Conservation (phyloP, 495 filamentous ascomycete genomes). For the Lichina pygmaea region DNA sequence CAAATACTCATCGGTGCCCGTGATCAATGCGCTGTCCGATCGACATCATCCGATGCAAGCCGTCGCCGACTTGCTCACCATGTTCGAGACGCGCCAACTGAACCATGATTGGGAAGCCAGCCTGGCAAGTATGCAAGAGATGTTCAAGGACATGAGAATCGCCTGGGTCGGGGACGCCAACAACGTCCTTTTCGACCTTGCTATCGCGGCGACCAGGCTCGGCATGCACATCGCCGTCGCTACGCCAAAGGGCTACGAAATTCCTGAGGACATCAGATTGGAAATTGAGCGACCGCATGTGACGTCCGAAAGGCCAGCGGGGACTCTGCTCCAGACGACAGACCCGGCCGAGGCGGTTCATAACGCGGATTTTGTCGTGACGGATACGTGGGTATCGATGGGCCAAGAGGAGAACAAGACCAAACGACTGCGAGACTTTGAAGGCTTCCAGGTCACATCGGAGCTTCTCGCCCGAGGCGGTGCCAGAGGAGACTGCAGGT, state of each 20-base stretch:
- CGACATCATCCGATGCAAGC: constrained; percentile 79
- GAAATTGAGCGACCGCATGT: constrained; percentile 30
- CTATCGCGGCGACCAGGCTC: constrained; percentile 60
- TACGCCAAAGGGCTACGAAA: constrained; percentile 57
- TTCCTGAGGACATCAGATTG: constrained; percentile 39
- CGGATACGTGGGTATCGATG: constrained; percentile 96
- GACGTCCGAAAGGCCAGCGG: constrained; percentile 24
- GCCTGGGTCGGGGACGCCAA: constrained; percentile 95
- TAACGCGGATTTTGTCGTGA: constrained; percentile 71
- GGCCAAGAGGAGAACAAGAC: constrained; percentile 70
- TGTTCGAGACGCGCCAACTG: constrained; percentile 43
- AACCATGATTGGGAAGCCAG: neutral
- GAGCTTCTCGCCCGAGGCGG: constrained; percentile 62
- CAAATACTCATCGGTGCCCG: constrained; percentile 56
- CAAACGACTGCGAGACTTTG: constrained; percentile 53
- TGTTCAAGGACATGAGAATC: constrained; percentile 36
- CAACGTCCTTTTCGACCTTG: constrained; percentile 85
- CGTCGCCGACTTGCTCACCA: constrained; percentile 76
- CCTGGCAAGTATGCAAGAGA: too few species aligned
- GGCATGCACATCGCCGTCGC: constrained; percentile 69
- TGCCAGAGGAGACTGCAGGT: constrained; percentile 76
- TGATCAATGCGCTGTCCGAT: constrained; percentile 83
- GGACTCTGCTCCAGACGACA: constrained; percentile 42
- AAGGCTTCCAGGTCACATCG: constrained; percentile 68
- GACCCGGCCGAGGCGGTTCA: constrained; percentile 73